Conservation (phyloP, 2,329 filamentous ascomycete genomes). For the Hymenoscyphus salicellus region DNA sequence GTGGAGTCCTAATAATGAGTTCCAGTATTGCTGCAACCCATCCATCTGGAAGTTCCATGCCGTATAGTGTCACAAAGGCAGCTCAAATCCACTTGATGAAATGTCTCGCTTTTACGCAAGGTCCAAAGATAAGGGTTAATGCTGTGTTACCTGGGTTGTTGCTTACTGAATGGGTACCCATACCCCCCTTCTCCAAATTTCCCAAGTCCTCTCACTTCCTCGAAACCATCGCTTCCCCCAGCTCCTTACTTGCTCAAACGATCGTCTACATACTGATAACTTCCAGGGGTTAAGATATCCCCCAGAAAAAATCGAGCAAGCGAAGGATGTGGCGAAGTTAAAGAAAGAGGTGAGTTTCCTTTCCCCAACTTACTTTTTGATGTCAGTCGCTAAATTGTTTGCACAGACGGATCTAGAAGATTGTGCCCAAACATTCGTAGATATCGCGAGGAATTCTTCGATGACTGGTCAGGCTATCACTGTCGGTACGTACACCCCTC, state of each 20-base stretch:
- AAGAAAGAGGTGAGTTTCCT: conserved; percentile 50
- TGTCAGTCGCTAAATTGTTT: too few relatives aligned
- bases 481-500: conserved; percentile 29
- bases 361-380: too few relatives aligned
- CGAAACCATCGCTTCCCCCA: neutral
- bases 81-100: conserved; percentile 64
- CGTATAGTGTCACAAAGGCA: conserved; percentile 75
- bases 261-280: neutral
- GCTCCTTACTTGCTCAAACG: neutral
- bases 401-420: conserved; percentile 50
- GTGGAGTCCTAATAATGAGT: conserved; percentile 55
- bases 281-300: neutral
- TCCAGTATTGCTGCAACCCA: conserved; percentile 64
- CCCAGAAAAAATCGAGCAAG: neutral
- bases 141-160: conserved; percentile 54
- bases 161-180: conserved; percentile 40
- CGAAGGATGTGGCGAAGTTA: conserved; percentile 45
- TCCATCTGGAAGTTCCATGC: conserved; percentile 37
- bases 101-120: conserved; percentile 50
- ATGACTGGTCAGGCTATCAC: conserved; percentile 37
- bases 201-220: neutral
- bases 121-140: conserved; percentile 58
- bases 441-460: conserved; percentile 48
- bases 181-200: too few relatives aligned
- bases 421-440: conserved; percentile 53